Conservation (phyloP, 1,284 basidiomycete genomes). For the Farysia itapuensis region DNA sequence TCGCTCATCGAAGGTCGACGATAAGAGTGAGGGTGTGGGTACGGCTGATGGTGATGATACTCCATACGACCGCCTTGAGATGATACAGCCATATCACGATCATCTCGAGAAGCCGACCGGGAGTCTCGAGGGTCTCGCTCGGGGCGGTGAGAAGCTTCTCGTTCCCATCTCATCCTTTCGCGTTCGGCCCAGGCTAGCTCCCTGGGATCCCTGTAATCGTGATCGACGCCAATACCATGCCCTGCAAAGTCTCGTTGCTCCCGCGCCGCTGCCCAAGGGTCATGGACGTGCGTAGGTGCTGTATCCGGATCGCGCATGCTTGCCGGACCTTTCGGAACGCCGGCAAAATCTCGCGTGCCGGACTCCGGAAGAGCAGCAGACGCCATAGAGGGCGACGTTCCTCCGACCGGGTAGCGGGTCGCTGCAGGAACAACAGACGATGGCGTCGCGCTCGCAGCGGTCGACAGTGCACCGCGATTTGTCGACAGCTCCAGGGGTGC, state of each 20-base stretch:
- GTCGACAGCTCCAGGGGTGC: too few species aligned
- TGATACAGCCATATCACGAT: not conserved
- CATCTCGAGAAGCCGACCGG: not conserved
- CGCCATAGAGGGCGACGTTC: slow-evolving; percentile 13
- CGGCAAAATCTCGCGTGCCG: slow-evolving; percentile 25
- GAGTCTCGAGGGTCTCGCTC: not conserved
- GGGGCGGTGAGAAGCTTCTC: slow-evolving; percentile 1
- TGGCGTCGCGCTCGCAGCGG: not conserved
- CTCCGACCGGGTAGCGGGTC: too few species aligned
- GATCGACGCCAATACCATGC: too few species aligned
- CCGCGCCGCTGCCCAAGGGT: slow-evolving; percentile 17
- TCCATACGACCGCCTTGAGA: not conserved
- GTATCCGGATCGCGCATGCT: slow-evolving; percentile 45
- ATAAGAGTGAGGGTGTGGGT: slow-evolving; percentile 2
- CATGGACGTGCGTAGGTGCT: slow-evolving; percentile 34
- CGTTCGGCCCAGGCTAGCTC: not conserved
- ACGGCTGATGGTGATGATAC: slow-evolving; percentile 3
- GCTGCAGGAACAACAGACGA: too few species aligned
- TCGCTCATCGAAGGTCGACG: slow-evolving; percentile 21
- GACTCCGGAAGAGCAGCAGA: slow-evolving; percentile 8
- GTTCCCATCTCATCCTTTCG: slow-evolving; percentile 1
- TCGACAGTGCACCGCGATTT: too few species aligned
- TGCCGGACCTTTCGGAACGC: slow-evolving; percentile 42
- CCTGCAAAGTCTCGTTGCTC: slow-evolving; percentile 1
- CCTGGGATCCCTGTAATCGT: not conserved